Percentiles rank a stretch among this genome's conserved stretches.
phyloP scores from a whole-genome alignment of 306 rosid species.

The Canavalia gladiata region DNA sequence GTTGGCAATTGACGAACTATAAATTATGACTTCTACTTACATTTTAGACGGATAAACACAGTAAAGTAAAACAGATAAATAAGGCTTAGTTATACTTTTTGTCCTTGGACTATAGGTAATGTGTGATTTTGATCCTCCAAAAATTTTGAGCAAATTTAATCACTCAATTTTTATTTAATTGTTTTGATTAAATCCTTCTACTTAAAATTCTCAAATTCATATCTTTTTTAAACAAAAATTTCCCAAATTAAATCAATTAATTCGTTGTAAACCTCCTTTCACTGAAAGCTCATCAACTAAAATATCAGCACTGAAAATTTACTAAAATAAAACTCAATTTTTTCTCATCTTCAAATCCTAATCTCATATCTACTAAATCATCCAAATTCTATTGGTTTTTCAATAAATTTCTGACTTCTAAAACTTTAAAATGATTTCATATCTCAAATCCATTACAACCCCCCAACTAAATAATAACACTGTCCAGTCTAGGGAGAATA shows the following conservation, averaged over 20 bases:
- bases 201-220: not conserved
- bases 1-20: not conserved
- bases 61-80: not conserved
- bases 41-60: not conserved
- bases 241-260: not conserved
- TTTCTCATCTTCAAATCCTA: not conserved
- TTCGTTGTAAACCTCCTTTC: not conserved
- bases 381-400: not conserved
- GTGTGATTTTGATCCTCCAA: not conserved
- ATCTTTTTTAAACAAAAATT: not conserved
- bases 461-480: not conserved
- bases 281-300: not conserved
- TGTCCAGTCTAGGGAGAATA: not conserved
- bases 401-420: not conserved
- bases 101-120: not conserved
- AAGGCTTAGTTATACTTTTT: not conserved
- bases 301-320: too few relatives aligned
- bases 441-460: not conserved
- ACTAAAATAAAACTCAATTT: too few relatives aligned
- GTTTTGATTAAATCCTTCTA: not conserved
- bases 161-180: not conserved
- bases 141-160: not conserved
- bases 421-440: not conserved
- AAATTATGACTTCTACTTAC: constrained; percentile 25
- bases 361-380: not conserved